Base-by-base conservation (phyloP, 73 alveolate species). In the Paramecium caudatum region DNA sequence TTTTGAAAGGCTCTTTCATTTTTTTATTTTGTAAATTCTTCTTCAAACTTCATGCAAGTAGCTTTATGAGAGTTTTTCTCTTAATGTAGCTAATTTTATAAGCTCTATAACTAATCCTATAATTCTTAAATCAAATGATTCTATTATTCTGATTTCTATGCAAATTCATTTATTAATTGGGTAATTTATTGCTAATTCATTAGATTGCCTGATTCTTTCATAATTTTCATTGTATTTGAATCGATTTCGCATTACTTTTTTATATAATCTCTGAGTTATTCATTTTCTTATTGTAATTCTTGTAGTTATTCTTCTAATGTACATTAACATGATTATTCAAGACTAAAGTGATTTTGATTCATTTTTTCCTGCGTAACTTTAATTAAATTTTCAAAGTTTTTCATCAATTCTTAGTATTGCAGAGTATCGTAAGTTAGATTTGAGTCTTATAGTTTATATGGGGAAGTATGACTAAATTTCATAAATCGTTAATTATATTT, bases 401-500 rank as follows among this genome's bases (percentile, higher is more conserved):
- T 55, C 80, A 55, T 55, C 21, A 55, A 55, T 5, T 55, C 80
- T 55, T 55, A 25, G 30, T 55, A 55, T 55, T 55, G 21, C 7
- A 27, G 30, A 4, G 80, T 55, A 55, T 55, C 80, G 30, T 55
- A 55, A 43, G 23, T 55, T 55, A 55, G 16, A 23, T 55, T 55
- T 1, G 80, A 55, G 30, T 55, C 80, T 43, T 55, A 27, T 55
- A 55, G 30, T 55, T 55, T 55, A 23, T 55, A 55, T 5, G 80
- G 80, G 0, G 80, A 55, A 3, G 80, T n/a, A n/a, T n/a, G 80
- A 55, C 80, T 55, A 27, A 27, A 23, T 5, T 55, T 55, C 80
- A 55, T 55, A 55, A 55, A 27, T 55, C 80, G 80, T 55, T 55
- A 55, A 55, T 55, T 55, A 55, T 39, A 55, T 55, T 55, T 55